Evolutionary conservation across 1,139 yeast genomes (phyloP).

Genomic region (Saccharomyces hybrid): DNA sequence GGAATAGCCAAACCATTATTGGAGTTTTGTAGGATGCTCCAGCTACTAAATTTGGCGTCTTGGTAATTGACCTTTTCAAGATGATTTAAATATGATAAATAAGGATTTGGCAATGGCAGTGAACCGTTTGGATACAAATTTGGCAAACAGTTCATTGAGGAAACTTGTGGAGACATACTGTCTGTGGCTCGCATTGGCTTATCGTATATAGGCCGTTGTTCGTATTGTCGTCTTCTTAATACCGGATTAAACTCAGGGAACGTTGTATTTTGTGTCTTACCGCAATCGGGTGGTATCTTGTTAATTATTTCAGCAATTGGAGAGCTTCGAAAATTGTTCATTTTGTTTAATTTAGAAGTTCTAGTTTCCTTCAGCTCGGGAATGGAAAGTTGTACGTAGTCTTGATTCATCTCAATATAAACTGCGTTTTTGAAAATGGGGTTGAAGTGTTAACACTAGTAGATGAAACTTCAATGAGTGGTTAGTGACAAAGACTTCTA

Average conservation of each 20-base stretch:
- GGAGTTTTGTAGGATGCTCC: background rate
- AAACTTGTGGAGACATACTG: background rate
- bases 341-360: background rate
- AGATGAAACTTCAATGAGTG: background rate
- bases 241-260: background rate
- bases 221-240: background rate
- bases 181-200: background rate
- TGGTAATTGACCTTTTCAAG: background rate
- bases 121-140: background rate
- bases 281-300: background rate
- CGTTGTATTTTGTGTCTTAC: background rate
- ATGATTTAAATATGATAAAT: background rate
- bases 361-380: background rate
- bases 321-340: background rate
- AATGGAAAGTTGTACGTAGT: background rate
- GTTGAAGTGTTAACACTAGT: background rate
- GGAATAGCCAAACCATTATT: slow-evolving; percentile 31
- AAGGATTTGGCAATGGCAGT: background rate
- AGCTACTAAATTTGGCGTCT: background rate
- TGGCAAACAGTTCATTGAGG: background rate
- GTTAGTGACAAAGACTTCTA: no score
- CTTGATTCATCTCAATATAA: background rate
- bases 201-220: background rate
- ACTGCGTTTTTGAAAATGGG: background rate
- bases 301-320: background rate